Evolutionary conservation across 345 rosid genomes (phyloP).

Genomic region (Hirschfeldia incana): DNA sequence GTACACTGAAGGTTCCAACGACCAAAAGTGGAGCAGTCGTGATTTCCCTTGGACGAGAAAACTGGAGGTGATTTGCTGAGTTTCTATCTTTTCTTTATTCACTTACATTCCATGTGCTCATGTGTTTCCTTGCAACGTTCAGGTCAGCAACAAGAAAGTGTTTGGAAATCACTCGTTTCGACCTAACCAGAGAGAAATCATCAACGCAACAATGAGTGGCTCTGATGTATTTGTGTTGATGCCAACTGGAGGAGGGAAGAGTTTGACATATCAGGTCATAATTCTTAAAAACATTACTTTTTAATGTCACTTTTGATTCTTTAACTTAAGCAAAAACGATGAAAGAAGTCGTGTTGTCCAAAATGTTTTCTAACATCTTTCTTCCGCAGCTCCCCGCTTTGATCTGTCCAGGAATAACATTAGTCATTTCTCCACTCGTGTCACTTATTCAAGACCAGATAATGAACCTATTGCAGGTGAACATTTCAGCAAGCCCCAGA

Average conservation of each 20-base stretch:
- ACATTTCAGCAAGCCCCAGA: conserved; percentile 17
- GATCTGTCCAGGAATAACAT: conserved; percentile 80
- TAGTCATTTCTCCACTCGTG: conserved; percentile 92
- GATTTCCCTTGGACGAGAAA: conserved; percentile 84
- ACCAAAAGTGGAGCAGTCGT: conserved; percentile 71
- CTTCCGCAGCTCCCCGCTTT: conserved; percentile 87
- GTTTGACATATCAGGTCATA: conserved; percentile 91
- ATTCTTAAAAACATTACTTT: background rate
- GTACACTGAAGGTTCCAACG: conserved; percentile 91
- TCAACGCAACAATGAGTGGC: conserved; percentile 98
- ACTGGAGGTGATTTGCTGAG: conserved; percentile 64
- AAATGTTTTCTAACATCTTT: conserved; percentile 21
- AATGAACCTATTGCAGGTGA: conserved; percentile 95
- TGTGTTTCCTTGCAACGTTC: conserved; percentile 41
- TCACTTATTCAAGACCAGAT: conserved; percentile 99
- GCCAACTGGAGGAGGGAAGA: conserved; percentile 99
- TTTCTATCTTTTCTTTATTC: conserved; percentile 14
- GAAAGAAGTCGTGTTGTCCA: conserved; percentile 11
- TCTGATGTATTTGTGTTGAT: conserved; percentile 94
- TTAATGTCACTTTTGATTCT: conserved; percentile 16
- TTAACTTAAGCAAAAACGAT: conserved; percentile 11
- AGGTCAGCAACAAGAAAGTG: conserved; percentile 88
- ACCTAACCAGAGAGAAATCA: conserved; percentile 93
- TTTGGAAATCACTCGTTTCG: conserved; percentile 98
- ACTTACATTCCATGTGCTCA: conserved; percentile 37